A percentile compares a stretch with the other conserved stretches of the same genome.
phyloP scores from a whole-genome alignment of 1,284 basidiomycete species.

The Rhodotorula mucilaginosa region DNA sequence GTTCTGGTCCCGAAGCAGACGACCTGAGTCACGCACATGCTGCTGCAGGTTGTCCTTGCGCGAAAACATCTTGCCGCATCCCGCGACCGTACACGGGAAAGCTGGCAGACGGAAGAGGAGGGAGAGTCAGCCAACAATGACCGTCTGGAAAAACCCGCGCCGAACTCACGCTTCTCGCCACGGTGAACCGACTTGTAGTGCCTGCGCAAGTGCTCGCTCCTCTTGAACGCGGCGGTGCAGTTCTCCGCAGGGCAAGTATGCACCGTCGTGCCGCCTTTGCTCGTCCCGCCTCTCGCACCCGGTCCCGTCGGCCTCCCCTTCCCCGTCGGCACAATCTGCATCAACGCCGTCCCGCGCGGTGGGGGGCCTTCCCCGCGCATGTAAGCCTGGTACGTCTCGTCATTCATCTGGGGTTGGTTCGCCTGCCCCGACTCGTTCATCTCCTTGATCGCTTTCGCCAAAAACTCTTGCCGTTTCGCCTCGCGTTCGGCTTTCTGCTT shows the following conservation, averaged over 20 bases:
- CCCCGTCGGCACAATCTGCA: neutral
- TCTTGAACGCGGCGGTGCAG: conserved; percentile 40
- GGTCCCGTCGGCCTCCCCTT: conserved; percentile 6
- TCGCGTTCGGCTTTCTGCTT: neutral
- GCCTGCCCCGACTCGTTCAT: neutral
- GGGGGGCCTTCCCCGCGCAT: no score
- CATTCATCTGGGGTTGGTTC: neutral
- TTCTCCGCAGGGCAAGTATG: conserved; percentile 36
- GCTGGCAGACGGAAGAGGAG: conserved; percentile 1
- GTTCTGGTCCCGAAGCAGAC: neutral
- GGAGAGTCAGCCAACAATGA: no score
- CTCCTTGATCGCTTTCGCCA: neutral
- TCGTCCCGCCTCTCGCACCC: conserved; percentile 4
- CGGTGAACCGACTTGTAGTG: conserved; percentile 39
- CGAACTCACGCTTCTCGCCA: conserved; percentile 38
- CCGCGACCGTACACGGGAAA: conserved; percentile 30
- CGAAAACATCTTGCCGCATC: conserved; percentile 36
- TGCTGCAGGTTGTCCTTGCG: conserved; percentile 42
- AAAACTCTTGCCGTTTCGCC: neutral
- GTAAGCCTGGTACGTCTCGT: neutral
- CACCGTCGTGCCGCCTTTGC: conserved; percentile 23
- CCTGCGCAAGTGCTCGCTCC: conserved; percentile 38
- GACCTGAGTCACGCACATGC: conserved; percentile 18
- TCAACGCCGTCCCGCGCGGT: neutral
- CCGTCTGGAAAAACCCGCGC: no score